These are phyloP conservation scores for Gliomastix tumulicola DNA, from an alignment of 2,329 filamentous ascomycete genomes.

Conservation along the genomic window DNA sequence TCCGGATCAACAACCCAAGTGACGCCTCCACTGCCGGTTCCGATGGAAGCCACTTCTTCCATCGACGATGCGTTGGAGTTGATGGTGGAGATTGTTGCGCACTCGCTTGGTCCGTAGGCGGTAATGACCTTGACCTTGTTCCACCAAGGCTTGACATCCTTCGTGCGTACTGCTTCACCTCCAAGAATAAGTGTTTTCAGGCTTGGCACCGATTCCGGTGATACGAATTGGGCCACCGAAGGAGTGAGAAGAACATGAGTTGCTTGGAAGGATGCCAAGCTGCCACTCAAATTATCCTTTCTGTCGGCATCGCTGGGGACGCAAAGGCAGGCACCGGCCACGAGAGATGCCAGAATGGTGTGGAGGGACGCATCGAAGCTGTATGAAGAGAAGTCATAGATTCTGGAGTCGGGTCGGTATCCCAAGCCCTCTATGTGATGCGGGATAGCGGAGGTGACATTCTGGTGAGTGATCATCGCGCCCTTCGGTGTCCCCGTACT, in stretches of 20 bases:
- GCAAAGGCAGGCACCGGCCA: constrained; percentile 37
- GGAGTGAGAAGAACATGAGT: constrained; percentile 27
- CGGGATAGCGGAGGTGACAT: constrained; percentile 4
- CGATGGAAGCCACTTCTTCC: constrained; percentile 2
- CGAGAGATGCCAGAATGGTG: constrained; percentile 8
- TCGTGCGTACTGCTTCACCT: constrained; percentile 37
- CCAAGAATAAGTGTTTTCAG: constrained; percentile 34
- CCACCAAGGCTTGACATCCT: constrained; percentile 22
- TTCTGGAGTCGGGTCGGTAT: constrained; percentile 6
- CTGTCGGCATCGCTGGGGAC: constrained; percentile 46
- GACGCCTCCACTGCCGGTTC: constrained; percentile 1
- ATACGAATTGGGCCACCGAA: constrained; percentile 33
- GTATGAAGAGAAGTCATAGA: constrained; percentile 12
- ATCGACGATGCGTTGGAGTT: constrained; percentile 22
- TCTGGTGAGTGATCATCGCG: constrained; percentile 10
- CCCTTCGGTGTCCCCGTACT: constrained; percentile 16
- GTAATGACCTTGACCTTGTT: constrained; percentile 11
- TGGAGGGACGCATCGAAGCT: constrained; percentile 11
- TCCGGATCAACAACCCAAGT: constrained; percentile 32
- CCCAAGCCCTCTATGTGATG: constrained; percentile 2
- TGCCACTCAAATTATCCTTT: constrained; percentile 34
- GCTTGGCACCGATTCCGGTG: constrained; percentile 29
- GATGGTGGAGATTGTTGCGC: constrained; percentile 2
- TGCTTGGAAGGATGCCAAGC: constrained; percentile 30
- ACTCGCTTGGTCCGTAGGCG: constrained; percentile 5